Evolutionary conservation across 352 stramenopile genomes (phyloP), one percentile per base, ranked within the genome.

Genomic region (Phytophthora constricta): DNA sequence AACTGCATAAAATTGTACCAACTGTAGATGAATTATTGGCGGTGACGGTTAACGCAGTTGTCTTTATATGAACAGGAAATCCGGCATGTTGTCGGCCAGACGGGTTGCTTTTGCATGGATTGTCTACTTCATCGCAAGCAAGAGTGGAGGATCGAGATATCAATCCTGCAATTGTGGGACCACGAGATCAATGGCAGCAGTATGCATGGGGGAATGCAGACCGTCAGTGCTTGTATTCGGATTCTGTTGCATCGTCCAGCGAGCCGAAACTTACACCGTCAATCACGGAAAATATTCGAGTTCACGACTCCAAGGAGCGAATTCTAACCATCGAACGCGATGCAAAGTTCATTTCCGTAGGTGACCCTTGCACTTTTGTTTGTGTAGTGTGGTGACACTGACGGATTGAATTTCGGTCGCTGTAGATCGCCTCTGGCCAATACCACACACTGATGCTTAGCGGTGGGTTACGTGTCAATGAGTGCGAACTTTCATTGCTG

Each of bases 361-460:
- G 76, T 63, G 10, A 47, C 28, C 16, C 20, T 49, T 37, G 31
- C 17, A 10, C 28, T 46, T 49, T 23, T 51, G 31, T 49, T 31
- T 26, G 28, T 37, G 2, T 46, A 26, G 23, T 33, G 4, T 54
- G 2, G 17, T 10, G 41, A 54, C 23, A n/a, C n/a, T 52, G 33
- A 16, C 33, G 26, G 45, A 5, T 2, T 42, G 51, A 22, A 33
- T 16, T 45, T 59, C 4, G 10, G 45, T 43, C 5, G 13, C 19
- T 31, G 25, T 53, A 94, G 86, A 53, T 94, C 34, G 70, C 81
- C 8, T 94, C 84, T 0, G 84, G 86, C 14, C 90, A 90, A 52
- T 90, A 92, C 41, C 86, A 94, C 55, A 91, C 84, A 3, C 60
- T 94, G 11, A 75, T 94, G 53, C 71, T 92, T 11, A 90, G 78